phyloP scores from a whole-genome alignment of 2,329 filamentous ascomycete genomes.

The Ampelomyces quisqualis region DNA sequence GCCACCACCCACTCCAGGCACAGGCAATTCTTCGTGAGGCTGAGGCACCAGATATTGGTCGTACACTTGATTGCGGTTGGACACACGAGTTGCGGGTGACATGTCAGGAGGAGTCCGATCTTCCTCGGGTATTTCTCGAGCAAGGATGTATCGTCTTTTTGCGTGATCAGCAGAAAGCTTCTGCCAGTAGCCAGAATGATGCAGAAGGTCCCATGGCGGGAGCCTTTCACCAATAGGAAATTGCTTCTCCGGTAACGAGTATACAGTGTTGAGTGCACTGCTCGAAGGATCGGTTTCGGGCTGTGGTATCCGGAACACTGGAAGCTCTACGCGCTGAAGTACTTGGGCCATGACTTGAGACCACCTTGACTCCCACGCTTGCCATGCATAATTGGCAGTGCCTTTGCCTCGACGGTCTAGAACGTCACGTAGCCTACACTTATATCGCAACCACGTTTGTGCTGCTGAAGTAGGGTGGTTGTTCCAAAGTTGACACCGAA shows the following conservation, averaged over 20 bases:
- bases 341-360: constrained; percentile 62
- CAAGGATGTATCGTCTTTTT: constrained; percentile 52
- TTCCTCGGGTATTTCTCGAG: constrained; percentile 59
- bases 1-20: constrained; percentile 44
- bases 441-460: constrained; percentile 77
- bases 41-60: constrained; percentile 63
- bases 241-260: constrained; percentile 54
- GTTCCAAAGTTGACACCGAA: constrained; percentile 81
- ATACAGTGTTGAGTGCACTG: constrained; percentile 42
- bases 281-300: constrained; percentile 29
- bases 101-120: constrained; percentile 58
- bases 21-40: constrained; percentile 56
- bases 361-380: constrained; percentile 86
- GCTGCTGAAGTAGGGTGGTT: constrained; percentile 77
- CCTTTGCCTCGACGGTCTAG: constrained; percentile 82
- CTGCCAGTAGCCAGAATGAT: constrained; percentile 65
- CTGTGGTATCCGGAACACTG: constrained; percentile 43
- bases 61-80: constrained; percentile 55
- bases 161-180: constrained; percentile 56
- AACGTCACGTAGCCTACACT: constrained; percentile 70
- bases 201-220: constrained; percentile 60
- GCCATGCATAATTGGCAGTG: constrained; percentile 86
- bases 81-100: constrained; percentile 57
- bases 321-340: constrained; percentile 55
- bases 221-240: constrained; percentile 52